Percentiles rank a stretch among this genome's conserved stretches.
phyloP scores from a whole-genome alignment of 192 early-diverging fungal species.

The Linnemannia elongata region DNA sequence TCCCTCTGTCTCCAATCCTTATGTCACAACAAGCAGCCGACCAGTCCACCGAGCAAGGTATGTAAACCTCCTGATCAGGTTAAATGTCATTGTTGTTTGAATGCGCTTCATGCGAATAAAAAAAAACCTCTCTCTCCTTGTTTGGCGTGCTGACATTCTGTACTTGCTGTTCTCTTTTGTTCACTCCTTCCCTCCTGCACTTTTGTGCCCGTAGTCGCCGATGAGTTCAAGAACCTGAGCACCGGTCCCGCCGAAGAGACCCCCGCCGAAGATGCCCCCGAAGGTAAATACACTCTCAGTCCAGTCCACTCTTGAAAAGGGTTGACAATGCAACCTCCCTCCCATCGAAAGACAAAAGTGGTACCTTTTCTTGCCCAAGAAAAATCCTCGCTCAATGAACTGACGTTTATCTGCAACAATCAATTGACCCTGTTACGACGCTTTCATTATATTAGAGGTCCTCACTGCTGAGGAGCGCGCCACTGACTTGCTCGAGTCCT shows the following conservation, averaged over 20 bases:
- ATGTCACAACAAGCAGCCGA: background rate
- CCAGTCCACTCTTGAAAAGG: background rate
- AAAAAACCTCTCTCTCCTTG: no score
- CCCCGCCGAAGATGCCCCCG: background rate
- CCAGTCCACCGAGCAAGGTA: background rate
- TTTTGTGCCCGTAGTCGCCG: background rate
- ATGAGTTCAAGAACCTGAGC: conserved; percentile 3
- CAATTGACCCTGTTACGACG: background rate
- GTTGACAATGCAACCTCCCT: background rate
- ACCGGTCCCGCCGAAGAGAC: background rate
- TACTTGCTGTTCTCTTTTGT: background rate
- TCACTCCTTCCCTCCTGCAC: background rate
- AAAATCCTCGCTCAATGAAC: no score
- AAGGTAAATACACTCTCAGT: background rate
- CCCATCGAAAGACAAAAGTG: background rate
- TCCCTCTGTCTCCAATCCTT: background rate
- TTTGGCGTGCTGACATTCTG: background rate
- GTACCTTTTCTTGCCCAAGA: background rate
- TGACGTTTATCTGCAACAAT: background rate
- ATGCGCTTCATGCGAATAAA: background rate
- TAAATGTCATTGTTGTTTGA: background rate
- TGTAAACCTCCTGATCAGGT: background rate
- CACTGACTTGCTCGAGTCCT: conserved; percentile 60
- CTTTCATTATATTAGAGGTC: conserved; percentile 16
- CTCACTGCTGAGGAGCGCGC: conserved; percentile 40